These are phyloP conservation scores for Tetracladium maxilliforme DNA, from an alignment of 2,329 filamentous ascomycete species.

Conservation along the genomic window DNA sequence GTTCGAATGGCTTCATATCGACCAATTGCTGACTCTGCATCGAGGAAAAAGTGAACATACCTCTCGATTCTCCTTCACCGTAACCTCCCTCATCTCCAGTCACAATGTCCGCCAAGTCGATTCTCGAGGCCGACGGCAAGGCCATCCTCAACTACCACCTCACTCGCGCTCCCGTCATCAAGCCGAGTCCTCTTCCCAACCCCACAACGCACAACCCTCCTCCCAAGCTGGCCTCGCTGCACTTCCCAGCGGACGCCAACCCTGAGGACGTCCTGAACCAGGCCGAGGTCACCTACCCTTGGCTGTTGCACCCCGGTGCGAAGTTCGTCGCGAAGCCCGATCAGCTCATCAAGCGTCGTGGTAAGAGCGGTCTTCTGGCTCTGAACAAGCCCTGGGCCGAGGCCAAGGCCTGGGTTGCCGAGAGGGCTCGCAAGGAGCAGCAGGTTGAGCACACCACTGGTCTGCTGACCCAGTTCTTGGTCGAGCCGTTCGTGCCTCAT, in stretches of 20 bases:
- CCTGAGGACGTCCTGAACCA: conserved; percentile 79
- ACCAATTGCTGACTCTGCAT: too few species aligned
- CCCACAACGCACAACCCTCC: conserved; percentile 84
- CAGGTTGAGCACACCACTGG: conserved; percentile 87
- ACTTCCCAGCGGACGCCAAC: conserved; percentile 81
- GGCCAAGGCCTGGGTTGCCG: conserved; percentile 85
- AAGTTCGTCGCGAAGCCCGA: conserved; percentile 99
- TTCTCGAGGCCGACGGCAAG: conserved; percentile 99
- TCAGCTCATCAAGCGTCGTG: conserved; percentile 98
- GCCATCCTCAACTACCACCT: conserved; percentile 99
- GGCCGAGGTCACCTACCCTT: conserved; percentile 93
- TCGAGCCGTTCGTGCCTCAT: conserved; percentile 97
- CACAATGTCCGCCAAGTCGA: conserved; percentile 89
- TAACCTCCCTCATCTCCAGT: too few species aligned
- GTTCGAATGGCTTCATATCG: too few species aligned
- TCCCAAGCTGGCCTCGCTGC: conserved; percentile 76
- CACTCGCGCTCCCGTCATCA: conserved; percentile 92
- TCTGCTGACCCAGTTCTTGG: conserved; percentile 84
- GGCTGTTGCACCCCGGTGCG: conserved; percentile 69
- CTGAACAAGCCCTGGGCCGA: conserved; percentile 97
- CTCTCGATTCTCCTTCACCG: too few species aligned
- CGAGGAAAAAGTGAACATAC: too few species aligned
- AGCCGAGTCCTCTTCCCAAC: conserved; percentile 82
- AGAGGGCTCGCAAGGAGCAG: conserved; percentile 80
- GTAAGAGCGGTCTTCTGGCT: conserved; percentile 92